phyloP scores from a whole-genome alignment of 2,329 filamentous ascomycete species.

The Fusarium sp. region DNA sequence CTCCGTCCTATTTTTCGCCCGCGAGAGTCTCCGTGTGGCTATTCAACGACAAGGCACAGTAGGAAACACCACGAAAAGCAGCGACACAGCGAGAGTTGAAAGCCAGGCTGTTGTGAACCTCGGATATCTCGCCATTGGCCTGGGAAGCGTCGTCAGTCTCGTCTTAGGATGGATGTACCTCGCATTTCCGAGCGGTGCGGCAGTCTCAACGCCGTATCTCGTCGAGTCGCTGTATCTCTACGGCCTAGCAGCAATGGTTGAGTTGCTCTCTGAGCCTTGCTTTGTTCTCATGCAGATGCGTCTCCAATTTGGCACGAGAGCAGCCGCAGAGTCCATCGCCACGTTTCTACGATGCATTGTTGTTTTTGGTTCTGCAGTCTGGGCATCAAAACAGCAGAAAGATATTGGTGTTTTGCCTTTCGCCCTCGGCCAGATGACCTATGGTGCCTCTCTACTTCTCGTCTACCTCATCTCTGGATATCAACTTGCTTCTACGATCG shows the following conservation, averaged over 20 bases:
- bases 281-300: slow-evolving; percentile 90
- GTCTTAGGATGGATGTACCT: slow-evolving; percentile 77
- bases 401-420: slow-evolving; percentile 87
- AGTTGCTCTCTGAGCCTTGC: slow-evolving; percentile 87
- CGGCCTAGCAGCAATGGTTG: slow-evolving; percentile 70
- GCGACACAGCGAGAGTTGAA: slow-evolving; percentile 46
- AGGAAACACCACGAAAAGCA: slow-evolving; percentile 9
- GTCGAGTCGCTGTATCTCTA: slow-evolving; percentile 64
- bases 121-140: slow-evolving; percentile 79
- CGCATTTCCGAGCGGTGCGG: slow-evolving; percentile 59
- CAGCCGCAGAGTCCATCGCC: slow-evolving; percentile 84
- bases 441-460: slow-evolving; percentile 74
- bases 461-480: slow-evolving; percentile 77
- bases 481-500: slow-evolving; percentile 64
- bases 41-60: slow-evolving; percentile 77
- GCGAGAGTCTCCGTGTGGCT: slow-evolving; percentile 91
- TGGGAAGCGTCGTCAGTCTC: slow-evolving; percentile 75
- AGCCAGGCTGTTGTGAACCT: slow-evolving; percentile 88
- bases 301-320: slow-evolving; percentile 83
- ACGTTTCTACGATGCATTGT: slow-evolving; percentile 81
- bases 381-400: slow-evolving; percentile 61
- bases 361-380: slow-evolving; percentile 78
- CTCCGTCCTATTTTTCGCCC: slow-evolving; percentile 92
- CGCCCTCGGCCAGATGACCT: slow-evolving; percentile 85
- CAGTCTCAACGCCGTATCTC: slow-evolving; percentile 74